Evolutionary conservation across 192 early-diverging fungal species (phyloP).

Genomic region (Coemansia sp.): DNA sequence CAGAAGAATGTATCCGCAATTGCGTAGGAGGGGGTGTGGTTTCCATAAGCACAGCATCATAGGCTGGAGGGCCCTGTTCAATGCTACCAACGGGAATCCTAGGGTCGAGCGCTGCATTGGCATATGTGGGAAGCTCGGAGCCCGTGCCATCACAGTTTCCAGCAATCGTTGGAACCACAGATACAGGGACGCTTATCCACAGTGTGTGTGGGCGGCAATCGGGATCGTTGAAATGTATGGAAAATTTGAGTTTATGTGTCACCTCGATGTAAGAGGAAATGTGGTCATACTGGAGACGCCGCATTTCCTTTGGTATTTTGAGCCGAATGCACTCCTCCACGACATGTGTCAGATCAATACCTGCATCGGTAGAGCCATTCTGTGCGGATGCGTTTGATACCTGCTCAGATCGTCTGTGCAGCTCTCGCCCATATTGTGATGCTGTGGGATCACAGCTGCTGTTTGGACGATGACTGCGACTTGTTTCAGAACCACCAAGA

Average conservation of each 20-base stretch:
- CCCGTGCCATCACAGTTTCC: constrained; percentile 17
- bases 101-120: constrained; percentile 40
- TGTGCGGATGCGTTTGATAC: background rate
- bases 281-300: constrained; percentile 52
- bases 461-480: too few relatives aligned
- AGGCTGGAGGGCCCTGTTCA: constrained; percentile 41
- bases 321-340: constrained; percentile 35
- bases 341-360: constrained; percentile 37
- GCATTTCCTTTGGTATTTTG: constrained; percentile 28
- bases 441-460: too few relatives aligned
- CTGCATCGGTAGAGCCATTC: background rate
- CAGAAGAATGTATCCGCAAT: constrained; percentile 1
- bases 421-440: too few relatives aligned
- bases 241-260: constrained; percentile 53
- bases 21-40: constrained; percentile 5
- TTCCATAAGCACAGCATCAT: constrained; percentile 31
- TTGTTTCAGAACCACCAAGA: background rate
- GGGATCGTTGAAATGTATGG: constrained; percentile 46
- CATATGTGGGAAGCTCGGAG: constrained; percentile 43
- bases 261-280: constrained; percentile 49
- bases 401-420: background rate
- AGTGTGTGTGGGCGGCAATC: constrained; percentile 35
- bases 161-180: constrained; percentile 41
- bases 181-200: constrained; percentile 53
- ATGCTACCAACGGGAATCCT: constrained; percentile 23